These are phyloP conservation scores for Pseudozyma flocculosa DNA, from an alignment of 1,284 basidiomycete species.

Conservation along the genomic window DNA sequence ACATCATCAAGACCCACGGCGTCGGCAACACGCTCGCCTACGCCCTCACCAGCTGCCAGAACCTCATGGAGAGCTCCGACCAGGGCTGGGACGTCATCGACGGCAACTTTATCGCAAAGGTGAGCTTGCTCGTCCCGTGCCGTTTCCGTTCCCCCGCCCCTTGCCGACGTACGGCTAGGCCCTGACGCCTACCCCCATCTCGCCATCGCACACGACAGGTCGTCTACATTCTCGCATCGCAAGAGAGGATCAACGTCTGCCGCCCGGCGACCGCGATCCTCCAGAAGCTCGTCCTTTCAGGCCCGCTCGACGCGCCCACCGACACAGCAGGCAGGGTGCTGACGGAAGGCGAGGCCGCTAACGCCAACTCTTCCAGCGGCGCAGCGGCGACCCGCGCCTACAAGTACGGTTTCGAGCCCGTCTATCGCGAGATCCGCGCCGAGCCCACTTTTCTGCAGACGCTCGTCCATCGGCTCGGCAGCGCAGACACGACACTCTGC, in stretches of 20 bases:
- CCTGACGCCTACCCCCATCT: neutral
- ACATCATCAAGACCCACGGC: conserved; percentile 53
- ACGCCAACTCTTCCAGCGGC: neutral
- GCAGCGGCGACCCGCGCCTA: conserved; percentile 12
- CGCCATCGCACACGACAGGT: conserved; percentile 57
- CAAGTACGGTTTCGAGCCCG: conserved; percentile 50
- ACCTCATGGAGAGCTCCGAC: conserved; percentile 61
- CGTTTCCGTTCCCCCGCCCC: too few relatives aligned
- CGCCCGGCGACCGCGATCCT: conserved; percentile 94
- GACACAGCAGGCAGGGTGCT: conserved; percentile 19
- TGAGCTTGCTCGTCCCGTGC: conserved; percentile 5
- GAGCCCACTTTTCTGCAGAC: conserved; percentile 51
- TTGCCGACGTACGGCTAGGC: neutral
- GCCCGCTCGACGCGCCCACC: conserved; percentile 32
- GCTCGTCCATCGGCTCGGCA: conserved; percentile 48
- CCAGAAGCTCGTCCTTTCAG: conserved; percentile 70
- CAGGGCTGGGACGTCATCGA: conserved; percentile 71
- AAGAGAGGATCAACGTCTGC: conserved; percentile 73
- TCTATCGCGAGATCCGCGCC: conserved; percentile 45
- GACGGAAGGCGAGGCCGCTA: conserved; percentile 12
- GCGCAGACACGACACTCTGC: conserved; percentile 54
- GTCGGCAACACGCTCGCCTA: conserved; percentile 86
- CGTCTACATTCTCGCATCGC: conserved; percentile 70
- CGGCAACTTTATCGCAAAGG: conserved; percentile 70
- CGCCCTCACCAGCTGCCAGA: conserved; percentile 78